Conservation (phyloP, 1,284 basidiomycete genomes). For the Ganoderma sp. region DNA sequence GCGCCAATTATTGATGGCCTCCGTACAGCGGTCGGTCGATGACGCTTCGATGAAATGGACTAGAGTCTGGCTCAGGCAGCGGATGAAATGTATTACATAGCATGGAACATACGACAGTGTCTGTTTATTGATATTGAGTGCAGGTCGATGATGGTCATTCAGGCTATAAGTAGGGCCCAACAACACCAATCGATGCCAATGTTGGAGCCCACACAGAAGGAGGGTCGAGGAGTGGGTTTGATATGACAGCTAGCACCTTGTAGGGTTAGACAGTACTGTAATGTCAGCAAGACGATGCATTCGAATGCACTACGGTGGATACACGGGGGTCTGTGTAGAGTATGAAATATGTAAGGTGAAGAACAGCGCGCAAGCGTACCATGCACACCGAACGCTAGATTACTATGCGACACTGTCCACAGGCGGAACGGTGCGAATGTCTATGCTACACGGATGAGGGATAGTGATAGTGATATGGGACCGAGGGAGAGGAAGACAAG, state of each 20-base stretch:
- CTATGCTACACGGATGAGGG: slow-evolving; percentile 25
- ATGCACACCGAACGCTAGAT: slow-evolving; percentile 13
- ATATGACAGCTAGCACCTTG: not conserved
- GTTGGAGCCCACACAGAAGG: not conserved
- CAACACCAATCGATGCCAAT: not conserved
- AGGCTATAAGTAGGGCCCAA: not conserved
- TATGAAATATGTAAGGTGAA: slow-evolving; percentile 6
- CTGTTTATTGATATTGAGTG: too few species aligned
- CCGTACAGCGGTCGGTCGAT: slow-evolving; percentile 30
- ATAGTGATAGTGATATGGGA: slow-evolving; percentile 10
- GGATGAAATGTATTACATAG: slow-evolving; percentile 15
- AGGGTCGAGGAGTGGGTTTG: not conserved
- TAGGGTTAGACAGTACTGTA: not conserved
- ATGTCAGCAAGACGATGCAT: slow-evolving; percentile 8
- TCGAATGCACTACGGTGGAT: slow-evolving; percentile 17
- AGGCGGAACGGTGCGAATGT: slow-evolving; percentile 6
- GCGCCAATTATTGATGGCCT: not conserved
- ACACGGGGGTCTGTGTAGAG: slow-evolving; percentile 6
- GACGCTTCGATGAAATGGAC: slow-evolving; percentile 22
- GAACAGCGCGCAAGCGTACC: not conserved
- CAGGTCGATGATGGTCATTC: not conserved
- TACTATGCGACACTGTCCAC: slow-evolving; percentile 20
- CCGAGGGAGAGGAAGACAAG: not conserved
- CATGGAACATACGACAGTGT: slow-evolving; percentile 7
- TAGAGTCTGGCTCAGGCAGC: slow-evolving; percentile 4